These are phyloP conservation scores for Saturnispora silvae DNA, from an alignment of 805 yeast species.

Conservation along the genomic window DNA sequence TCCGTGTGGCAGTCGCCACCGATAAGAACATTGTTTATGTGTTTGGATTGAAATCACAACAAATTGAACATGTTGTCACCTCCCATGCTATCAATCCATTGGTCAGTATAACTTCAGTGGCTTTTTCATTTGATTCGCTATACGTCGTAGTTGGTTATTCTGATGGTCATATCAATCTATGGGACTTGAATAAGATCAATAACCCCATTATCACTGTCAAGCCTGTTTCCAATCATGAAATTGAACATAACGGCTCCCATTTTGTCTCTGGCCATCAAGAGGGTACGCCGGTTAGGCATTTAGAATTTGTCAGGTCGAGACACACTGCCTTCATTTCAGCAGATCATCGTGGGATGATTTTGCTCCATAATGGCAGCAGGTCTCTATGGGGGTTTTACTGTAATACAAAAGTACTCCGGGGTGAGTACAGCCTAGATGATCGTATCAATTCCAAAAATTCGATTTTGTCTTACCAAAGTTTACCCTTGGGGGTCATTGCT, in stretches of 20 bases:
- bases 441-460: constrained; percentile 11
- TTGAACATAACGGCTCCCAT: constrained; percentile 14
- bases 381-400: constrained; percentile 42
- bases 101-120: constrained; percentile 44
- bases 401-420: constrained; percentile 41
- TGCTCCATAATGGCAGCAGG: constrained; percentile 54
- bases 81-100: constrained; percentile 23
- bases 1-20: constrained; percentile 56
- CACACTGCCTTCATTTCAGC: constrained; percentile 47
- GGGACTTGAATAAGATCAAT: constrained; percentile 47
- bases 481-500: constrained; percentile 45
- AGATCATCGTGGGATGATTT: constrained; percentile 46
- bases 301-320: constrained; percentile 39
- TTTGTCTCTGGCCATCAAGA: constrained; percentile 25
- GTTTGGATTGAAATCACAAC: constrained; percentile 64
- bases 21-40: constrained; percentile 51
- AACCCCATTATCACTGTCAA: constrained; percentile 22
- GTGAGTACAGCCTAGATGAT: constrained; percentile 28
- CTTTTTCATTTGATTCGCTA: constrained; percentile 59
- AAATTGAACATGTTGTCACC: constrained; percentile 34
- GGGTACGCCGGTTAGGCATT: constrained; percentile 31
- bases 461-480: constrained; percentile 33
- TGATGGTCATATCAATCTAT: constrained; percentile 54
- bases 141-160: constrained; percentile 59
- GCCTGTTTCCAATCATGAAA: constrained; percentile 21